phyloP scores from a whole-genome alignment of 139 green algal genomes.

The Axilococcus clingmanii region DNA sequence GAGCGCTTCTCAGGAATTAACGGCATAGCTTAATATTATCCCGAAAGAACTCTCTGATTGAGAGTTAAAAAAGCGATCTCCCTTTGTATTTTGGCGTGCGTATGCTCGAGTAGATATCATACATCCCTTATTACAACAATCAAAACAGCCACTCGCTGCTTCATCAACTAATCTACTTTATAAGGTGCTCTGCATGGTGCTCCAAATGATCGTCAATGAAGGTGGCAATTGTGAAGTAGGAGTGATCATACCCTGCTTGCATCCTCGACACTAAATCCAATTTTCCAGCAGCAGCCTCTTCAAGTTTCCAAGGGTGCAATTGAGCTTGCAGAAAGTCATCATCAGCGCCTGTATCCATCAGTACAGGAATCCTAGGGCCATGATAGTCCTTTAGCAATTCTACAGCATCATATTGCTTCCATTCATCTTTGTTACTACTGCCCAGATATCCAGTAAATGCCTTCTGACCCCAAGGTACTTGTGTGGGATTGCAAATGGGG shows the following conservation, averaged over 20 bases:
- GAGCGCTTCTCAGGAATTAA: constrained; percentile 47
- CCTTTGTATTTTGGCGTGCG: background rate
- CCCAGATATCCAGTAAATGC: constrained; percentile 83
- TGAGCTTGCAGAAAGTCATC: constrained; percentile 82
- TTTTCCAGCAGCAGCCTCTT: constrained; percentile 45
- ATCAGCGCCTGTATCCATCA: constrained; percentile 32
- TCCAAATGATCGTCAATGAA: constrained; percentile 90
- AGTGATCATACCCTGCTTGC: constrained; percentile 89
- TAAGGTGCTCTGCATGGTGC: constrained; percentile 68
- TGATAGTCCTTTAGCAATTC: constrained; percentile 59
- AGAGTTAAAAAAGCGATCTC: background rate
- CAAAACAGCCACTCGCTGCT: too few relatives aligned
- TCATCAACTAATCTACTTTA: too few relatives aligned
- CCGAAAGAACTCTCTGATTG: background rate
- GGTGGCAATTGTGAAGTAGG: constrained; percentile 88
- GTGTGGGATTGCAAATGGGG: constrained; percentile 82
- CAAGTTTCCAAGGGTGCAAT: constrained; percentile 66
- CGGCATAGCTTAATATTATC: constrained; percentile 22
- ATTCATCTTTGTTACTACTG: constrained; percentile 35
- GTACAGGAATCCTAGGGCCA: constrained; percentile 33
- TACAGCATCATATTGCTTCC: constrained; percentile 79
- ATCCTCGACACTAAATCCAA: constrained; percentile 39
- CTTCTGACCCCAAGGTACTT: constrained; percentile 86
- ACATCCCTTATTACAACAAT: too few relatives aligned
- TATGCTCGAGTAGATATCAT: too few relatives aligned